phyloP scores from a whole-genome alignment of 2,329 filamentous ascomycete species.

The Trichoderma pleuroti region DNA sequence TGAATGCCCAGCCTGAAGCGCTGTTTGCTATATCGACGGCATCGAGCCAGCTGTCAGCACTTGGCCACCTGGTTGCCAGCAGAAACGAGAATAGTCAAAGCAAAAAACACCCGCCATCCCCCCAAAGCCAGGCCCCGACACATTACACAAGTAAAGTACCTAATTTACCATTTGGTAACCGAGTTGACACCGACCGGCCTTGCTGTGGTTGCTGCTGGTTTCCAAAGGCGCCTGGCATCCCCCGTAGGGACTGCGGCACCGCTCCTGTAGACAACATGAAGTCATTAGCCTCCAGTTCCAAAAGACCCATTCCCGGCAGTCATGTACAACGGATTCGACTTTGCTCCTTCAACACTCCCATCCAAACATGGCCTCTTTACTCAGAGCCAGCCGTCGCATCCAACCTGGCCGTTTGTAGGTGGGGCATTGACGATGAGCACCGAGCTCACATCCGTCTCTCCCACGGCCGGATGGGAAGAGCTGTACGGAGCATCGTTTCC shows the following conservation, averaged over 20 bases:
- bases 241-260: slow-evolving; percentile 59
- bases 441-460: background rate
- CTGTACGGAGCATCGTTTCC: background rate
- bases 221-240: slow-evolving; percentile 58
- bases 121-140: background rate
- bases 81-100: background rate
- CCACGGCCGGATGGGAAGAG: background rate
- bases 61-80: background rate
- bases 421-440: slow-evolving; percentile 13
- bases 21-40: slow-evolving; percentile 45
- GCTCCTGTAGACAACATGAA: slow-evolving; percentile 42
- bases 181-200: slow-evolving; percentile 52
- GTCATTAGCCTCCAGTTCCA: background rate
- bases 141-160: slow-evolving; percentile 37
- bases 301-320: background rate
- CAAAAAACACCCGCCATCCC: background rate
- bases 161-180: slow-evolving; percentile 64
- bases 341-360: background rate
- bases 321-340: background rate
- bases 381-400: background rate
- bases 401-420: background rate
- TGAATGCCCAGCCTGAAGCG: slow-evolving; percentile 59
- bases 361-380: background rate
- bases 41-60: slow-evolving; percentile 20
- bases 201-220: slow-evolving; percentile 57